Evolutionary conservation across 2,329 filamentous ascomycete genomes (phyloP), one percentile per base, ranked within the genome.

Genomic region (Cryphonectria radicalis): DNA sequence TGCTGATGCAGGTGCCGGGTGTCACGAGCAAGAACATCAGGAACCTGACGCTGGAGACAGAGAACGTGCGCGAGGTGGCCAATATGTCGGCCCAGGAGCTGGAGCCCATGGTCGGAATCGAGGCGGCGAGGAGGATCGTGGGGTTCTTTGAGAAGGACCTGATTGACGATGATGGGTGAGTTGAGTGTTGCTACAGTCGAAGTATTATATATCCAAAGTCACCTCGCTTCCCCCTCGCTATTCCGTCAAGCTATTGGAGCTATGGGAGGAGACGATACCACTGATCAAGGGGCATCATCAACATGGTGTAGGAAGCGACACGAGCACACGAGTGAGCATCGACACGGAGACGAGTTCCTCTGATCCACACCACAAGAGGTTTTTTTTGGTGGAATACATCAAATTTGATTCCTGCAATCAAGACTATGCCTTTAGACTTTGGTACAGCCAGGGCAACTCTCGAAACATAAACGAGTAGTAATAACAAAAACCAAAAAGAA

Each of bases 1-100:
- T 98, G 93, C 82, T 99, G 74, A 85, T 91, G 40, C 88, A 90
- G 1, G 91, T 98, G 17, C 96, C 96, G 0, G 96, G 96, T 0
- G 89, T 98, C 19, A 95, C 89, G 46, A 90, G 91, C 14, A 92
- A 93, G 81, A 94, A 93, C 73, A 85, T 97, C 46, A 90, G 89
- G 77, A 89, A 88, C 73, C 76, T 99, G 63, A 90, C 92, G 46
- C 77, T 94, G 28, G 88, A 93, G 78, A 89, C 91, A 74, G 91
- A 92, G 74, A 97, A 90, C 80, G 85, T 99, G 46, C 84, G 86
- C 68, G 94, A 97, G 76, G 86, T 99, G 75, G 94, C 94, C 43
- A 97, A 98, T 81, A 93, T 97, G 89, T 86, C 85, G n/a, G 86
- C 90, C 72, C 87, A 87, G 65, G 92, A 95, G 76, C 81, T 99